These are phyloP conservation scores for Reticulomyxa filosa DNA, from an alignment of 78 protist species.

Conservation along the genomic window DNA sequence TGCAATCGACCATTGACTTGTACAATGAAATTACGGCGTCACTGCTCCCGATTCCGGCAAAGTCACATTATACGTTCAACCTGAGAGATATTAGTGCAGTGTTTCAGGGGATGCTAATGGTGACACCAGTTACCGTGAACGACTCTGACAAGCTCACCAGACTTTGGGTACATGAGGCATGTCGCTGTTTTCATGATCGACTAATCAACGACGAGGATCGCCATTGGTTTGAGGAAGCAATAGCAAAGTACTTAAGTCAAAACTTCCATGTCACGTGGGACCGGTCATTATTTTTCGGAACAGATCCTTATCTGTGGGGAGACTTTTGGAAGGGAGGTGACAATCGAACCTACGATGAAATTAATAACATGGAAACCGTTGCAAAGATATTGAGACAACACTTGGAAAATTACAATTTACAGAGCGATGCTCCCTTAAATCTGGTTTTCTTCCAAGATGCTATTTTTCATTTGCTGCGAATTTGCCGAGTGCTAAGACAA, in stretches of 20 bases:
- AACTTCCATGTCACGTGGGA: not conserved
- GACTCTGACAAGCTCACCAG: not conserved
- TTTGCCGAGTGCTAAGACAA: constrained; percentile 24
- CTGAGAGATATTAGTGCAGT: constrained; percentile 45
- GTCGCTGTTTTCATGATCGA: constrained; percentile 27
- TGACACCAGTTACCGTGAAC: not conserved
- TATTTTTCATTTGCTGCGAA: constrained; percentile 22
- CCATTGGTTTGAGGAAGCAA: constrained; percentile 1
- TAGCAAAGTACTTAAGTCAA: not conserved
- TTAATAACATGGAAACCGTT: not conserved
- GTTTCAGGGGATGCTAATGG: constrained; percentile 34
- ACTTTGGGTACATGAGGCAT: constrained; percentile 35
- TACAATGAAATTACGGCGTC: constrained; percentile 15
- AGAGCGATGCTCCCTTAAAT: constrained; percentile 19
- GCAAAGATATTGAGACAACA: not conserved
- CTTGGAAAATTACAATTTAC: constrained; percentile 16
- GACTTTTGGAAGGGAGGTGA: not conserved
- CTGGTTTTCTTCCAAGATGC: constrained; percentile 56
- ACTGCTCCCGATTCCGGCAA: constrained; percentile 53
- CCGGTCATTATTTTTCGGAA: not conserved
- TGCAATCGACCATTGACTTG: constrained; percentile 23
- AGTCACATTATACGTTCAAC: constrained; percentile 67
- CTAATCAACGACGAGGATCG: constrained; percentile 19
- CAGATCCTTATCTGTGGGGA: not conserved
- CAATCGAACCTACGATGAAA: not conserved